phyloP scores from a whole-genome alignment of 2,329 filamentous ascomycete species.

The Calonectria crousiana region DNA sequence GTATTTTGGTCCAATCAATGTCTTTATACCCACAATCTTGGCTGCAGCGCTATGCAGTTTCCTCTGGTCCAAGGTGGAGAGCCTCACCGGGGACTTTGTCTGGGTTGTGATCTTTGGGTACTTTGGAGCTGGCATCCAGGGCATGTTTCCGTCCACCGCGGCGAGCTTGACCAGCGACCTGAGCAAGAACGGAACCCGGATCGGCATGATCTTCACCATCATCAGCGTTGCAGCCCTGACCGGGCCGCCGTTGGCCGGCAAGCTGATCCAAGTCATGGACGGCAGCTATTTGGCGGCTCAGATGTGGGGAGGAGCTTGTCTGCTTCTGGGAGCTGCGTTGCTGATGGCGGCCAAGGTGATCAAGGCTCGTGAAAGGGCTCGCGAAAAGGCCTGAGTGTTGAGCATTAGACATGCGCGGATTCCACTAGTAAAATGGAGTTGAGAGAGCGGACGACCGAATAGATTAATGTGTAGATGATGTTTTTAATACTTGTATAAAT shows the following conservation, averaged over 20 bases:
- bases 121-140: slow-evolving; percentile 72
- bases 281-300: slow-evolving; percentile 65
- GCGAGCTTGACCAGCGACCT: slow-evolving; percentile 64
- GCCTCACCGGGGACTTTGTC: slow-evolving; percentile 57
- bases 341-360: slow-evolving; percentile 55
- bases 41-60: slow-evolving; percentile 59
- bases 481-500: not conserved
- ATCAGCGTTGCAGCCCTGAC: slow-evolving; percentile 66
- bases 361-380: slow-evolving; percentile 38
- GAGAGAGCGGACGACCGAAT: not conserved
- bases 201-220: slow-evolving; percentile 72
- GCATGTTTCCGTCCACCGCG: slow-evolving; percentile 70
- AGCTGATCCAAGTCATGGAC: slow-evolving; percentile 57
- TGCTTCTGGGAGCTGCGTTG: slow-evolving; percentile 58
- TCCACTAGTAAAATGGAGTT: not conserved
- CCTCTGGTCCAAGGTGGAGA: slow-evolving; percentile 66
- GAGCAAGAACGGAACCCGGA: slow-evolving; percentile 65
- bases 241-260: slow-evolving; percentile 67
- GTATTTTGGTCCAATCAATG: slow-evolving; percentile 66
- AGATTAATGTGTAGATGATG: not conserved
- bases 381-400: not conserved
- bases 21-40: slow-evolving; percentile 63
- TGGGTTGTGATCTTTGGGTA: slow-evolving; percentile 76
- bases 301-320: slow-evolving; percentile 59
- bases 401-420: not conserved